A percentile compares a stretch with the other conserved stretches of the same genome.
phyloP scores from a whole-genome alignment of 2,329 filamentous ascomycete species.

The Dothideomycetidae sp. region DNA sequence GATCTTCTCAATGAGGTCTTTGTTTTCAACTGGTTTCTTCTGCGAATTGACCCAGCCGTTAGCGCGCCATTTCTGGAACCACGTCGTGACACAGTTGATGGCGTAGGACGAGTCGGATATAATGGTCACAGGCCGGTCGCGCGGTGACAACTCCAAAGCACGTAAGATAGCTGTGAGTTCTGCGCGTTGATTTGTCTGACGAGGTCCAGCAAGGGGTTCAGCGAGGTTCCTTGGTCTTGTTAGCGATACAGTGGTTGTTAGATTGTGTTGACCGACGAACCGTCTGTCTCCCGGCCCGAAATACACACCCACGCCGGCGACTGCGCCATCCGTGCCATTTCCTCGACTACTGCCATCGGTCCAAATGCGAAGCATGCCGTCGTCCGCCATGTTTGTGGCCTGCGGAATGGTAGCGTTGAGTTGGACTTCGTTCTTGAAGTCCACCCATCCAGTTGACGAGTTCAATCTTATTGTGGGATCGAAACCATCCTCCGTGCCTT shows the following conservation, averaged over 20 bases:
- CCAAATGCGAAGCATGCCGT: constrained; percentile 44
- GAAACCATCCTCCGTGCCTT: constrained; percentile 46
- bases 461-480: constrained; percentile 44
- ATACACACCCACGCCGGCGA: constrained; percentile 49
- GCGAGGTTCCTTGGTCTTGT: constrained; percentile 46
- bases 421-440: constrained; percentile 41
- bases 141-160: constrained; percentile 61
- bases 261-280: neutral
- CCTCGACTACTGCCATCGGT: constrained; percentile 49
- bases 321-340: constrained; percentile 42
- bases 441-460: constrained; percentile 37
- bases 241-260: neutral
- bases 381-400: constrained; percentile 28
- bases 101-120: constrained; percentile 82
- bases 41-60: constrained; percentile 65
- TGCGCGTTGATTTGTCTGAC: constrained; percentile 91
- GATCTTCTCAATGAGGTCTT: constrained; percentile 65
- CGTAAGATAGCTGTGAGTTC: constrained; percentile 80
- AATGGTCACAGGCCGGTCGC: constrained; percentile 57
- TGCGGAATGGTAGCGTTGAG: constrained; percentile 32
- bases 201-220: constrained; percentile 56
- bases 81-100: constrained; percentile 76
- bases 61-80: constrained; percentile 63
- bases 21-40: constrained; percentile 66
- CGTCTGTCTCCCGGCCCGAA: constrained; percentile 41